Percentiles rank a stretch among this genome's conserved stretches.
These are phyloP conservation scores for Penicillium fuscoglaucum DNA, from an alignment of 2,329 filamentous ascomycete species.

Conservation along the genomic window DNA sequence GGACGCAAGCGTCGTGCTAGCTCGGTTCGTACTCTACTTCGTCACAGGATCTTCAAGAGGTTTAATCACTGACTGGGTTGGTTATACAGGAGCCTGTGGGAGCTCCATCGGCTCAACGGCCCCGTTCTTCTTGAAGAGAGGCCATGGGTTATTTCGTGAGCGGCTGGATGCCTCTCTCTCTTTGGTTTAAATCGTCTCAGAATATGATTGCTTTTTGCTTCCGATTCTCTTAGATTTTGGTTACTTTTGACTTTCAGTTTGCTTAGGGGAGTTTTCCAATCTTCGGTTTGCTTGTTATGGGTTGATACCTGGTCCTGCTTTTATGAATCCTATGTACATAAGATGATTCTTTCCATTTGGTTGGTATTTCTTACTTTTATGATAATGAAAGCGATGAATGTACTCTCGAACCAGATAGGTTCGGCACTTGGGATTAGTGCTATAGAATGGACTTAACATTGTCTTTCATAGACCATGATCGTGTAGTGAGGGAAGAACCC, in stretches of 20 bases:
- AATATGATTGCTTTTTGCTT: background rate
- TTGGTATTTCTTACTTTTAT: background rate
- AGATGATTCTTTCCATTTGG: background rate
- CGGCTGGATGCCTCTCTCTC: background rate
- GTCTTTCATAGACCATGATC: no score
- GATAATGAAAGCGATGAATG: background rate
- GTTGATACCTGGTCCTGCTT: background rate
- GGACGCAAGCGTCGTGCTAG: slow-evolving; percentile 5
- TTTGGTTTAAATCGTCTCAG: background rate
- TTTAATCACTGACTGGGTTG: background rate
- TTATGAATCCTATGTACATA: background rate
- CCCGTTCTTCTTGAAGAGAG: background rate
- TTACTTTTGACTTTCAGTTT: background rate
- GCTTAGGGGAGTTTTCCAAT: background rate
- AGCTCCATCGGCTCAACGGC: background rate
- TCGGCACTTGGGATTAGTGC: background rate
- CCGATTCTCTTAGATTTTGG: background rate
- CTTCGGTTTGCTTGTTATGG: background rate
- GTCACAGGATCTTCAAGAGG: background rate
- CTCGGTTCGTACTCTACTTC: slow-evolving; percentile 2
- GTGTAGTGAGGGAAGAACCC: no score
- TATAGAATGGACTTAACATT: background rate
- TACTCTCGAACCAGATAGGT: background rate
- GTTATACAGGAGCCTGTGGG: slow-evolving; percentile 3
- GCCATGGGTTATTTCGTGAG: background rate